Evolutionary conservation across 169 alveolate species (phyloP).

Genomic region (Plasmodium gonderi): DNA sequence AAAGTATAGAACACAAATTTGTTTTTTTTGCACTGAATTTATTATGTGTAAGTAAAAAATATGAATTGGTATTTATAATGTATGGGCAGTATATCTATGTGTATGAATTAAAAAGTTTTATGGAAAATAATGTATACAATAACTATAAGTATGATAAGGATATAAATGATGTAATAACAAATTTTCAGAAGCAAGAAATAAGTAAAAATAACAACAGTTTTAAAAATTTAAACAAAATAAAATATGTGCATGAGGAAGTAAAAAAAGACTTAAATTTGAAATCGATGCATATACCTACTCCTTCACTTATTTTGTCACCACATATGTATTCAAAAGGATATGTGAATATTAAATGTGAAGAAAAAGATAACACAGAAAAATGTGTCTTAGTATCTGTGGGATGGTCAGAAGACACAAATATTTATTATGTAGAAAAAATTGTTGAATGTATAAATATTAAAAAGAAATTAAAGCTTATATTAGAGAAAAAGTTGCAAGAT

Average conservation of each 20-base stretch:
- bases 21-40: slow-evolving; percentile 57
- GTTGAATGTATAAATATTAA: slow-evolving; percentile 62
- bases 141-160: neutral
- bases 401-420: slow-evolving; percentile 60
- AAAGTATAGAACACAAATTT: slow-evolving; percentile 40
- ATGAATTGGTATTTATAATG: slow-evolving; percentile 48
- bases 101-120: slow-evolving; percentile 34
- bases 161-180: neutral
- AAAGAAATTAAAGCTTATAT: slow-evolving; percentile 26
- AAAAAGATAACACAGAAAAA: slow-evolving; percentile 21
- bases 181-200: slow-evolving; percentile 35
- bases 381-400: slow-evolving; percentile 61
- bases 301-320: slow-evolving; percentile 39
- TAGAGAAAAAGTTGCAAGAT: slow-evolving; percentile 31
- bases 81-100: slow-evolving; percentile 50
- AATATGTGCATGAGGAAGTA: slow-evolving; percentile 38
- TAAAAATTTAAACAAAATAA: slow-evolving; percentile 47
- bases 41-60: slow-evolving; percentile 65
- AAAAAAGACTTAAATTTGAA: slow-evolving; percentile 41
- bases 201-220: slow-evolving; percentile 24
- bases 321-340: slow-evolving; percentile 47
- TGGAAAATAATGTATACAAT: slow-evolving; percentile 9
- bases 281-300: slow-evolving; percentile 16
- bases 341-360: slow-evolving; percentile 69
- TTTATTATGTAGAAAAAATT: slow-evolving; percentile 62